These are phyloP conservation scores for Pythium utonaiense DNA, from an alignment of 352 stramenopile species.

Conservation along the genomic window DNA sequence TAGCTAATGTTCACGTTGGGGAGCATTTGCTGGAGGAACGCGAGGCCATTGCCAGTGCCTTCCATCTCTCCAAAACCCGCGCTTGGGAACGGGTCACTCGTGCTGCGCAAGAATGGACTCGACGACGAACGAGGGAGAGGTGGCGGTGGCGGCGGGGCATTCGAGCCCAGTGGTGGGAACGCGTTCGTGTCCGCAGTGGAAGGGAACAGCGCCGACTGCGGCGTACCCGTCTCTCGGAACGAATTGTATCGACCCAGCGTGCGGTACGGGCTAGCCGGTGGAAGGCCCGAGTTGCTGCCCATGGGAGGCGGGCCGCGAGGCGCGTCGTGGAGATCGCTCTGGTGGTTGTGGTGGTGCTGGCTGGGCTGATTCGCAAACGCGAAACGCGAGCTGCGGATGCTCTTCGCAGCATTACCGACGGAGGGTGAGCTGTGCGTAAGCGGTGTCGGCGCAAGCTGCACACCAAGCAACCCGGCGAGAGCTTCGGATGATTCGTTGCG, in stretches of 20 bases:
- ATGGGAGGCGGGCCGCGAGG: slow-evolving; percentile 9
- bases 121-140: slow-evolving; percentile 4
- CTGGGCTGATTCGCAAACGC: slow-evolving; percentile 69
- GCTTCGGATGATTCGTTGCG: slow-evolving; percentile 71
- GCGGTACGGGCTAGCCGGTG: slow-evolving; percentile 11
- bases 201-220: slow-evolving; percentile 19
- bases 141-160: background rate
- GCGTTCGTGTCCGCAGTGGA: slow-evolving; percentile 8
- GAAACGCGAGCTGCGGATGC: slow-evolving; percentile 64
- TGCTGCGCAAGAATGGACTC: slow-evolving; percentile 9
- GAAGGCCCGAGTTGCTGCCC: slow-evolving; percentile 4
- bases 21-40: slow-evolving; percentile 86
- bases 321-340: slow-evolving; percentile 23
- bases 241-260: slow-evolving; percentile 8
- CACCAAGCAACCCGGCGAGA: slow-evolving; percentile 57
- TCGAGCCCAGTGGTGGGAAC: slow-evolving; percentile 13
- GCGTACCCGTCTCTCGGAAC: slow-evolving; percentile 6
- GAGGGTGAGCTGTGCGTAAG: slow-evolving; percentile 33
- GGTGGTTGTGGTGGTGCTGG: slow-evolving; percentile 6
- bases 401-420: slow-evolving; percentile 27
- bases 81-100: slow-evolving; percentile 9
- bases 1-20: slow-evolving; percentile 88
- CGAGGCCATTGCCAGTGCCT: slow-evolving; percentile 33
- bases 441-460: slow-evolving; percentile 46
- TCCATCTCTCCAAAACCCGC: background rate